phyloP scores from a whole-genome alignment of 129 eudicot species.

The Flaveria bidentis region DNA sequence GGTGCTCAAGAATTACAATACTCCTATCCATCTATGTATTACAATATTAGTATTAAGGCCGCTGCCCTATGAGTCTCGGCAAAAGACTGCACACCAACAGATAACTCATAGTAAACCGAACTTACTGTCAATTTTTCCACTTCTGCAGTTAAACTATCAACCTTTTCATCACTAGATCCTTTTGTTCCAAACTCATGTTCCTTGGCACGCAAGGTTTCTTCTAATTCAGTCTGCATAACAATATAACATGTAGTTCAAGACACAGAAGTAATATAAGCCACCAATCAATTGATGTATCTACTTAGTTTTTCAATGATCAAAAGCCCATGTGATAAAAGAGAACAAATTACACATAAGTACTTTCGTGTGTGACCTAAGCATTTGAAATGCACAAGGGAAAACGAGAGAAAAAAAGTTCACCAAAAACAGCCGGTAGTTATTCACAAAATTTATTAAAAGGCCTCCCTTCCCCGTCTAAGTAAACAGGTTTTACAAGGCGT shows the following conservation, averaged over 20 bases:
- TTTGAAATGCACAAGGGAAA: background rate
- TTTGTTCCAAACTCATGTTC: constrained; percentile 70
- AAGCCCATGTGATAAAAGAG: constrained; percentile 19
- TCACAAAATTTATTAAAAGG: background rate
- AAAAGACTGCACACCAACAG: too few relatives aligned
- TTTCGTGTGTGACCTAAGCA: constrained; percentile 14
- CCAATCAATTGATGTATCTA: constrained; percentile 13
- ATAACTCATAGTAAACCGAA: background rate
- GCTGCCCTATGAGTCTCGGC: too few relatives aligned
- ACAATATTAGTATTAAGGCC: too few relatives aligned
- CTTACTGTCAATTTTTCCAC: constrained; percentile 75
- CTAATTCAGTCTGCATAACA: constrained; percentile 67
- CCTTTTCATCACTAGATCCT: constrained; percentile 58
- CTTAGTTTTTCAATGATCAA: constrained; percentile 20
- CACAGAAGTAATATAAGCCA: background rate
- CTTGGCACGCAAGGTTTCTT: constrained; percentile 59
- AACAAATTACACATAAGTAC: constrained; percentile 6
- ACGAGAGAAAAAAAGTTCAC: background rate
- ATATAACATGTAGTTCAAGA: constrained; percentile 13
- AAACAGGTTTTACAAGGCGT: background rate
- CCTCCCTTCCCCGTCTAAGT: constrained; percentile 7
- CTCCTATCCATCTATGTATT: too few relatives aligned
- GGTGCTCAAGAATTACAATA: too few relatives aligned
- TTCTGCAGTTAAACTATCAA: constrained; percentile 67
- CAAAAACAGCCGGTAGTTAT: background rate